These are phyloP conservation scores for Bipolaris cookei DNA, from an alignment of 2,329 filamentous ascomycete genomes.

Conservation along the genomic window DNA sequence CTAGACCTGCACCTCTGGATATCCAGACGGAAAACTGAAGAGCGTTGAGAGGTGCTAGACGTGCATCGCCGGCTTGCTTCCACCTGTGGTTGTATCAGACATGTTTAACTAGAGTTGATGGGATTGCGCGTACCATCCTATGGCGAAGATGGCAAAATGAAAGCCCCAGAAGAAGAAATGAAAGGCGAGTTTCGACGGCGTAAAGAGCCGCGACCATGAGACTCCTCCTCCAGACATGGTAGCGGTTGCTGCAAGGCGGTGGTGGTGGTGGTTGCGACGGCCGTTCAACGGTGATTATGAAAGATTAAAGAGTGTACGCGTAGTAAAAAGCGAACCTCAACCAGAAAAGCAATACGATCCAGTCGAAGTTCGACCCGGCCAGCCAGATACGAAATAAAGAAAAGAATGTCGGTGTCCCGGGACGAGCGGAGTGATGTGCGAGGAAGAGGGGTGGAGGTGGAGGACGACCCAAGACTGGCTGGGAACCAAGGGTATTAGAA, in stretches of 20 bases:
- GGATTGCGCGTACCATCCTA: constrained; percentile 74
- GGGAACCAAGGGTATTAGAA: constrained; percentile 48
- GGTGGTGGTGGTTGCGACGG: neutral
- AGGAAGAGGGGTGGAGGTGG: constrained; percentile 37
- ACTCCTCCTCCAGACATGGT: constrained; percentile 24
- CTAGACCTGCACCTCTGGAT: constrained; percentile 88
- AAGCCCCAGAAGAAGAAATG: constrained; percentile 81
- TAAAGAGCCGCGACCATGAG: constrained; percentile 55
- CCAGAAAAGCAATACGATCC: constrained; percentile 39
- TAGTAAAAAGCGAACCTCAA: constrained; percentile 41
- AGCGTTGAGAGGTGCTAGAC: constrained; percentile 77
- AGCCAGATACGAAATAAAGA: constrained; percentile 51
- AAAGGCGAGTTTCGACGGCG: constrained; percentile 74
- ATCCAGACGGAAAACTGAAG: constrained; percentile 93
- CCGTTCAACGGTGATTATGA: constrained; percentile 47
- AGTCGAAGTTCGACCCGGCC: constrained; percentile 51
- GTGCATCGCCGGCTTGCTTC: constrained; percentile 72
- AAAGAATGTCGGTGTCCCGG: constrained; percentile 49
- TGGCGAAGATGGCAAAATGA: constrained; percentile 79
- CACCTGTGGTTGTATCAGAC: constrained; percentile 63
- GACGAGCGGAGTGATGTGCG: constrained; percentile 38
- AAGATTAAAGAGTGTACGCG: constrained; percentile 44
- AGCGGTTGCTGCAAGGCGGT: neutral
- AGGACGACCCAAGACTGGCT: constrained; percentile 40
- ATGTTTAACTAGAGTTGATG: constrained; percentile 23